A percentile compares a stretch with the other conserved stretches of the same genome.
Evolutionary conservation across 352 stramenopile genomes (phyloP).

Genomic region (Lagenidium giganteum): DNA sequence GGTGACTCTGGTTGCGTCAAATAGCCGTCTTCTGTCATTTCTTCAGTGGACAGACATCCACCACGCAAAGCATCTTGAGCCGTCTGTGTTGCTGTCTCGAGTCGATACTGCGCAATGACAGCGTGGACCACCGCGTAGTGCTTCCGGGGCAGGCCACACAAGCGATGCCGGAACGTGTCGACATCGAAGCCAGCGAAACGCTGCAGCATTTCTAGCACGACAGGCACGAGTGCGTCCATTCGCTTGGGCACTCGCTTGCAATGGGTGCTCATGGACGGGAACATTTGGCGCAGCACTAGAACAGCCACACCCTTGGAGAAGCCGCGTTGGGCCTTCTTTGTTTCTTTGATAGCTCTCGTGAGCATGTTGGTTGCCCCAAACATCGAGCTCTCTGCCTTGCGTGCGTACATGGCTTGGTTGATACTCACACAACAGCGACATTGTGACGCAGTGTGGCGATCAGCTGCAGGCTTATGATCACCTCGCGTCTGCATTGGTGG

Average conservation of each 20-base stretch:
- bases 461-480: no score
- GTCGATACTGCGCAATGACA: no score
- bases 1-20: slow-evolving; percentile 33
- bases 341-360: slow-evolving; percentile 29
- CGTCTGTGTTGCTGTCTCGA: no score
- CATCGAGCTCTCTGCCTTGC: no score
- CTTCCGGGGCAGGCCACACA: no score
- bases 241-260: slow-evolving; percentile 56
- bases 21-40: no score
- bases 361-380: slow-evolving; percentile 23
- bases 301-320: slow-evolving; percentile 32
- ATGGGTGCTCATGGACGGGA: no score
- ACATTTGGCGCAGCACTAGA: slow-evolving; percentile 44
- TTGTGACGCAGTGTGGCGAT: no score
- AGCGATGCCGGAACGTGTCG: slow-evolving; percentile 25
- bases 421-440: slow-evolving; percentile 32
- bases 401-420: slow-evolving; percentile 61
- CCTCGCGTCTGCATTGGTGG: no score
- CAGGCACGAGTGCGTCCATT: slow-evolving; percentile 54
- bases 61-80: slow-evolving; percentile 21
- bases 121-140: no score
- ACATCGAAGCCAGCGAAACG: slow-evolving; percentile 32
- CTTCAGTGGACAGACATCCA: no score
- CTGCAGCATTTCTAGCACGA: slow-evolving; percentile 37
- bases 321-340: slow-evolving; percentile 18